These are phyloP conservation scores for Aspergillus sparsus DNA, from an alignment of 495 filamentous ascomycete species.

Conservation along the genomic window DNA sequence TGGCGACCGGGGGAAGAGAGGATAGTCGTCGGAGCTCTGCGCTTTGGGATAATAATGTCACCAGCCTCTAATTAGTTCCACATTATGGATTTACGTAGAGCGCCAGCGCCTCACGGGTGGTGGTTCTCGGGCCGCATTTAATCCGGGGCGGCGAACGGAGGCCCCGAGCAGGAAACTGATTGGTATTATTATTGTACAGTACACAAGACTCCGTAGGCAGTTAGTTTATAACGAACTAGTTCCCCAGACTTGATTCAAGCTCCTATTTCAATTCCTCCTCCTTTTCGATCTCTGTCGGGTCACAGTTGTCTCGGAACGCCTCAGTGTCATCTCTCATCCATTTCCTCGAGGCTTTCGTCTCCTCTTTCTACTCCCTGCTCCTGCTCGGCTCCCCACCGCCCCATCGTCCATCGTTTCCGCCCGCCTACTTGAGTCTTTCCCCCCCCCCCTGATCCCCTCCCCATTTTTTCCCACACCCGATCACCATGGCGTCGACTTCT, in stretches of 20 bases:
- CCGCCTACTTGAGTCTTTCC: background rate
- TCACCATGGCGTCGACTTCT: conserved; percentile 57
- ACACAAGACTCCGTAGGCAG: no score
- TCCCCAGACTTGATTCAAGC: conserved; percentile 16
- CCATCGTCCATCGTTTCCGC: conserved; percentile 9
- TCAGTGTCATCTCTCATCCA: background rate
- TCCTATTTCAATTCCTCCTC: conserved; percentile 6
- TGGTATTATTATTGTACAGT: no score
- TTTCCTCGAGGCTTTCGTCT: background rate
- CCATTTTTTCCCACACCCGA: conserved; percentile 19
- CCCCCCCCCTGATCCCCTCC: conserved; percentile 27
- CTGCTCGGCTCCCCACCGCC: conserved; percentile 3
- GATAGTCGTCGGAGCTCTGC: conserved; percentile 19
- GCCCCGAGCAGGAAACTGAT: no score
- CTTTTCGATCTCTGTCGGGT: conserved; percentile 6
- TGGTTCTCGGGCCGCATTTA: conserved; percentile 28
- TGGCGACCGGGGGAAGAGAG: conserved; percentile 13
- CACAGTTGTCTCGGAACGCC: background rate
- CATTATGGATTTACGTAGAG: background rate
- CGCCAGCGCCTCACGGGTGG: conserved; percentile 11
- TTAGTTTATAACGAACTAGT: background rate
- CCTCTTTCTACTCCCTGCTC: conserved; percentile 10
- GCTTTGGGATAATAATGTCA: background rate
- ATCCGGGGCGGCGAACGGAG: conserved; percentile 20
- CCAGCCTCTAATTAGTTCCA: no score